Evolutionary conservation across 306 rosid species (phyloP).

Genomic region (Hylodesmum podocarpum): DNA sequence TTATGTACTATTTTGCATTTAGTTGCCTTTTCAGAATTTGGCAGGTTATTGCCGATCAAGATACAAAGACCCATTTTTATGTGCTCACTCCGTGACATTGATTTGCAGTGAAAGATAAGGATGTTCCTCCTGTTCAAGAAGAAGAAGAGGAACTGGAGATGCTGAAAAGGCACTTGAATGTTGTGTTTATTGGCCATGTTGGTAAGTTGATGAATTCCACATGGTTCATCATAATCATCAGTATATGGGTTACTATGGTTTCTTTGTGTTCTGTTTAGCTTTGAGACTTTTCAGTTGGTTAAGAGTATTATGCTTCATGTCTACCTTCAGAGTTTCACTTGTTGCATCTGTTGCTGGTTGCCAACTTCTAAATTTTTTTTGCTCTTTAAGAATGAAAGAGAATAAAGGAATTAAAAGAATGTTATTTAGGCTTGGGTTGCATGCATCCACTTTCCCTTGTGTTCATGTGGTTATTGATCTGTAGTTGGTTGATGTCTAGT

Average conservation of each 20-base stretch:
- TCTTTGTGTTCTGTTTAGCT: not conserved
- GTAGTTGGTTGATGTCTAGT: not conserved
- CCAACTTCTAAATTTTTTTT: not conserved
- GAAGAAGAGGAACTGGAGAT: slow-evolving; percentile 40
- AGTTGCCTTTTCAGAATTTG: slow-evolving; percentile 6
- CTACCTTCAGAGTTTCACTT: not conserved
- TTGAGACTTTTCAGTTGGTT: not conserved
- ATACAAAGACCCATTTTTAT: slow-evolving; percentile 11
- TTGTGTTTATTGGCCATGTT: slow-evolving; percentile 94
- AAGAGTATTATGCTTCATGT: slow-evolving; percentile 5
- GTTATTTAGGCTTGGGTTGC: not conserved
- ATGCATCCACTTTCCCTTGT: not conserved
- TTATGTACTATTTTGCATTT: slow-evolving; percentile 4
- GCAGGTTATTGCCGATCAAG: not conserved
- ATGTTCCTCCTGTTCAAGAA: slow-evolving; percentile 28
- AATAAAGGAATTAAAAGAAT: not conserved
- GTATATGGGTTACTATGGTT: not conserved
- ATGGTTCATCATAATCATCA: not conserved
- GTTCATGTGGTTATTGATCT: slow-evolving; percentile 11
- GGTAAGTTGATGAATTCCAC: slow-evolving; percentile 57
- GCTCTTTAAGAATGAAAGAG: not conserved
- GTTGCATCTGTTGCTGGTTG: slow-evolving; percentile 19
- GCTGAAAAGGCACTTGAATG: slow-evolving; percentile 83
- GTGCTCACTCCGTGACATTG: slow-evolving; percentile 34
- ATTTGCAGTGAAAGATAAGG: slow-evolving; percentile 58